Evolutionary conservation across 148 eudicot genomes (phyloP).

Genomic region (Rhododendron ferrugineum): DNA sequence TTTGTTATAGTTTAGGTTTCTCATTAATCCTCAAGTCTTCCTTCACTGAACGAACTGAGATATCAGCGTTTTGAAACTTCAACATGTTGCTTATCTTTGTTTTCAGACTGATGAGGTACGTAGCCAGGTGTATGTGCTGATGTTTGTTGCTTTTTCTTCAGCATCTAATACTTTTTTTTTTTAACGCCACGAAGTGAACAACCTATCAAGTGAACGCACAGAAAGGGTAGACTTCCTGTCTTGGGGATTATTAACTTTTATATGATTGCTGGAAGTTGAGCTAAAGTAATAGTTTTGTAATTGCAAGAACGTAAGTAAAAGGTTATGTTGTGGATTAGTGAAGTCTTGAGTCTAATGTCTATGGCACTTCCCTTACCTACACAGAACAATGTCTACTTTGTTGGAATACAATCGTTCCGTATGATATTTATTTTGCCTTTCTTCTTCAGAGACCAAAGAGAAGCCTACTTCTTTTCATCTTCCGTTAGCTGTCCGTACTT

Average conservation of each 20-base stretch:
- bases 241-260: not conserved
- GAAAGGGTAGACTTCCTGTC: not conserved
- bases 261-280: not conserved
- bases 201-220: not conserved
- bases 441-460: not conserved
- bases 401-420: not conserved
- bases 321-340: not conserved
- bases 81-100: not conserved
- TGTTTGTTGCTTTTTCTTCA: not conserved
- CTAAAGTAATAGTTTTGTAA: not conserved
- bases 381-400: conserved; percentile 23
- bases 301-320: not conserved
- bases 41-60: not conserved
- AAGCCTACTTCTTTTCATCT: not conserved
- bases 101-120: not conserved
- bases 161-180: not conserved
- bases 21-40: not conserved
- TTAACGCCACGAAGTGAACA: not conserved
- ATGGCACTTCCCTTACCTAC: conserved; percentile 8
- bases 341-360: not conserved
- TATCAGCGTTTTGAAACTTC: not conserved
- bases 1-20: not conserved
- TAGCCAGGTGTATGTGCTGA: not conserved
- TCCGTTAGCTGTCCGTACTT: not conserved
- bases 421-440: not conserved